phyloP scores from a whole-genome alignment of 148 eudicot genomes.

The Dianthus caryophyllus region DNA sequence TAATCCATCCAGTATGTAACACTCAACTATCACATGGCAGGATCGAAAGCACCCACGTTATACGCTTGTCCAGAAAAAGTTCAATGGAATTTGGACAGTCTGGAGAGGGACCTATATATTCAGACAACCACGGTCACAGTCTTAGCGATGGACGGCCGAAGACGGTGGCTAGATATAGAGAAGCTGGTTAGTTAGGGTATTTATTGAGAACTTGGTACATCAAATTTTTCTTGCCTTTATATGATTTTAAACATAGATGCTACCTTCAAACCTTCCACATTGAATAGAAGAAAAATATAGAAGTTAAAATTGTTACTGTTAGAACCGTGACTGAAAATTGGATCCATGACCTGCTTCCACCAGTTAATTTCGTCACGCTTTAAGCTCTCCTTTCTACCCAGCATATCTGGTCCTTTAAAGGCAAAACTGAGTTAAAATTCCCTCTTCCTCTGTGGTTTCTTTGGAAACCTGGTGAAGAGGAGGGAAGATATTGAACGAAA shows the following conservation, averaged over 20 bases:
- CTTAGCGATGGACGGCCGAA: constrained; percentile 93
- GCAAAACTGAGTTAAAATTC: not conserved
- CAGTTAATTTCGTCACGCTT: not conserved
- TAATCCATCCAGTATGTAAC: constrained; percentile 5
- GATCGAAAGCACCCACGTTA: constrained; percentile 28
- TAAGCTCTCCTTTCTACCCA: not conserved
- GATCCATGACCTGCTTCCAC: not conserved
- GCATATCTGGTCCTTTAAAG: not conserved
- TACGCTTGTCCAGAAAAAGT: constrained; percentile 63
- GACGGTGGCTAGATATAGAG: constrained; percentile 93
- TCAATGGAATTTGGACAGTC: constrained; percentile 71
- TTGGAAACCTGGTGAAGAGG: not conserved
- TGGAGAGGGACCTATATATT: constrained; percentile 87
- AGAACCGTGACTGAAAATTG: constrained; percentile 1
- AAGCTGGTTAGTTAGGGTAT: constrained; percentile 69
- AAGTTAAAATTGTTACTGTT: not conserved
- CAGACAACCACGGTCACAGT: constrained; percentile 69
- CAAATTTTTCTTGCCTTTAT: not conserved
- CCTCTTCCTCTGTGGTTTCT: not conserved
- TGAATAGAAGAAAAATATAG: not conserved
- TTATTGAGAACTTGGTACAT: constrained; percentile 10
- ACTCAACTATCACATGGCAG: constrained; percentile 33
- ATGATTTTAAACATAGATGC: constrained; percentile 7
- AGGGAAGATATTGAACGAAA: not conserved
- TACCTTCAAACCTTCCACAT: constrained; percentile 6